These are phyloP conservation scores for Alternaria arbusti DNA, from an alignment of 2,329 filamentous ascomycete species.

Conservation along the genomic window DNA sequence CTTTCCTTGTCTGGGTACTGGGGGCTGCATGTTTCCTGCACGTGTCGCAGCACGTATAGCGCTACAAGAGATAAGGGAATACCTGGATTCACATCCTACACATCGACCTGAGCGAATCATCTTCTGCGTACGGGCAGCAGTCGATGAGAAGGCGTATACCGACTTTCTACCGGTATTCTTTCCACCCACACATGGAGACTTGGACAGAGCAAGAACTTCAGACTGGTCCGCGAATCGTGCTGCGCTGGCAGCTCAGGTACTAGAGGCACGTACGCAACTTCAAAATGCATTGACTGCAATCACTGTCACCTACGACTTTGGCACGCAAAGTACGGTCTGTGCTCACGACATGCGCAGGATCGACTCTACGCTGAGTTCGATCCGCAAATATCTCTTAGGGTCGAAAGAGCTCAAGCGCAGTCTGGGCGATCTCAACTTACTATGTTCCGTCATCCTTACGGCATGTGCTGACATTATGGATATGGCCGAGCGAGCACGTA, in stretches of 20 bases:
- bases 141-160: constrained; percentile 38
- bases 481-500: constrained; percentile 28
- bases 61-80: constrained; percentile 41
- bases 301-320: constrained; percentile 15
- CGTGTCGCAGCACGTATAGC: constrained; percentile 40
- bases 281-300: constrained; percentile 22
- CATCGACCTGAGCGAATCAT: constrained; percentile 36
- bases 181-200: constrained; percentile 40
- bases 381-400: constrained; percentile 20
- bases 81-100: constrained; percentile 32
- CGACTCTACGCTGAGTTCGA: constrained; percentile 16
- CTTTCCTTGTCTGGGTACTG: constrained; percentile 42
- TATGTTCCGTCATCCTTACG: constrained; percentile 32
- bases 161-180: constrained; percentile 42
- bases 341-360: constrained; percentile 18
- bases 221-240: constrained; percentile 14
- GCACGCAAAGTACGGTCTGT: constrained; percentile 2
- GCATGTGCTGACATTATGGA: constrained; percentile 31
- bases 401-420: constrained; percentile 9
- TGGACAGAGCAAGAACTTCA: constrained; percentile 25
- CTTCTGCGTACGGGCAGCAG: constrained; percentile 35
- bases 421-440: constrained; percentile 26
- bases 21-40: constrained; percentile 40
- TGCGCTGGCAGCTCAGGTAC: constrained; percentile 19
- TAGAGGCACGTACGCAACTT: constrained; percentile 26